Conservation (phyloP, 2,329 filamentous ascomycete genomes). For the Gnomoniopsis smithogilvyi region DNA sequence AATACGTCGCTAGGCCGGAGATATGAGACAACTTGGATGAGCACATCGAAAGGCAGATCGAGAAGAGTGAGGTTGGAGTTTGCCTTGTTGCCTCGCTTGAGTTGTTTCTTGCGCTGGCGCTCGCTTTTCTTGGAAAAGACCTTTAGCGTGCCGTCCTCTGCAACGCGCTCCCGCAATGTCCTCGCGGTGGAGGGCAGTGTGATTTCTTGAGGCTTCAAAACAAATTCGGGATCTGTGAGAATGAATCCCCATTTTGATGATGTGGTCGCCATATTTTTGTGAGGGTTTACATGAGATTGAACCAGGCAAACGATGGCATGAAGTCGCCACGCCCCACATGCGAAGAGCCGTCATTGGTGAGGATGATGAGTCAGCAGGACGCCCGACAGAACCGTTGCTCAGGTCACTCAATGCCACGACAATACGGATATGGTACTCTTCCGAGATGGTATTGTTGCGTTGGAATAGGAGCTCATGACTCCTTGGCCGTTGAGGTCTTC, state of each 20-base stretch:
- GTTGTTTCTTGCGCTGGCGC: constrained; percentile 41
- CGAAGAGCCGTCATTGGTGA: not conserved
- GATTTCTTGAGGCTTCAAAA: not conserved
- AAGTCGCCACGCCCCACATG: not conserved
- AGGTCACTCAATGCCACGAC: no score
- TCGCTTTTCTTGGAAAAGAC: constrained; percentile 51
- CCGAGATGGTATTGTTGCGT: no score
- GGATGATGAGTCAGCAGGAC: constrained; percentile 4
- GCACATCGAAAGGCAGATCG: constrained; percentile 50
- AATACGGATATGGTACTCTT: no score
- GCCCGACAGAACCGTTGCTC: no score
- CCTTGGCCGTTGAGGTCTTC: no score
- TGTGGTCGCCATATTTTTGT: not conserved
- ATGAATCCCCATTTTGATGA: not conserved
- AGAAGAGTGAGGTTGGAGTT: constrained; percentile 33
- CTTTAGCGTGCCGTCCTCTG: constrained; percentile 11
- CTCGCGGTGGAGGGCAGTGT: not conserved
- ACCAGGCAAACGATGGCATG: not conserved
- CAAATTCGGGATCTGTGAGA: not conserved
- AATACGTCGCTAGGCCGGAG: constrained; percentile 50
- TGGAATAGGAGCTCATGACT: no score
- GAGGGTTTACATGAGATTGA: not conserved
- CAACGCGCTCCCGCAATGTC: constrained; percentile 6
- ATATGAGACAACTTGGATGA: constrained; percentile 43
- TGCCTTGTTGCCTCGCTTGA: constrained; percentile 31